These are phyloP conservation scores for Aspergillus sp. DNA, from an alignment of 2,329 filamentous ascomycete genomes.

Conservation along the genomic window DNA sequence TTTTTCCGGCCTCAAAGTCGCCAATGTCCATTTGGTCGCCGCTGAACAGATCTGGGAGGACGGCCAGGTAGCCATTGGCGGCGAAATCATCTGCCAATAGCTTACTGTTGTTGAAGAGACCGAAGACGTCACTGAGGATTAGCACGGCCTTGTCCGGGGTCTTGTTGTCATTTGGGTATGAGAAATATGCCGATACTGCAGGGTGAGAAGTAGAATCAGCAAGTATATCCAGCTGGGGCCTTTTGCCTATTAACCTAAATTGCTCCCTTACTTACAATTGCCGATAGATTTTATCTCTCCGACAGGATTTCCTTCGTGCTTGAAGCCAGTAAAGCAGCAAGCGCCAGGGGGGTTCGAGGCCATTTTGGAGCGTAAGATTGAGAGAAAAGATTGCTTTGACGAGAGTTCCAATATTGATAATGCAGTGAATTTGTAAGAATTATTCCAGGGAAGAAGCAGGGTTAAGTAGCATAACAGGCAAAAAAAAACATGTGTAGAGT, in stretches of 20 bases:
- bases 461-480: too few relatives aligned
- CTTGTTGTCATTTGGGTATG: constrained; percentile 52
- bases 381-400: too few relatives aligned
- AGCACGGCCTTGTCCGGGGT: constrained; percentile 55
- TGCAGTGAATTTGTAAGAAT: too few relatives aligned
- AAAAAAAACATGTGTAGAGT: too few relatives aligned
- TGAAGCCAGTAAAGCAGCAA: constrained; percentile 51
- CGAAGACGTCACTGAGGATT: constrained; percentile 59
- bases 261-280: constrained; percentile 36
- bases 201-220: background rate
- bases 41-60: constrained; percentile 70
- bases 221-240: too few relatives aligned
- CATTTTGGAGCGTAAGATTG: constrained; percentile 36
- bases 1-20: constrained; percentile 46
- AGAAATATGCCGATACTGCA: constrained; percentile 56
- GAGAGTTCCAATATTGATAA: too few relatives aligned
- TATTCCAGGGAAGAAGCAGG: too few relatives aligned
- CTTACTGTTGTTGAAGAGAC: constrained; percentile 59
- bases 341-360: constrained; percentile 50
- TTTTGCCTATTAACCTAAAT: too few relatives aligned
- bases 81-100: constrained; percentile 74
- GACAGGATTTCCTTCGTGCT: constrained; percentile 50
- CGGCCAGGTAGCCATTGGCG: constrained; percentile 67
- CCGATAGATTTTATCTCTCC: constrained; percentile 50
- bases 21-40: constrained; percentile 62